These are phyloP conservation scores for Agrocybe pediades DNA, from an alignment of 768 basidiomycete genomes.

Conservation along the genomic window DNA sequence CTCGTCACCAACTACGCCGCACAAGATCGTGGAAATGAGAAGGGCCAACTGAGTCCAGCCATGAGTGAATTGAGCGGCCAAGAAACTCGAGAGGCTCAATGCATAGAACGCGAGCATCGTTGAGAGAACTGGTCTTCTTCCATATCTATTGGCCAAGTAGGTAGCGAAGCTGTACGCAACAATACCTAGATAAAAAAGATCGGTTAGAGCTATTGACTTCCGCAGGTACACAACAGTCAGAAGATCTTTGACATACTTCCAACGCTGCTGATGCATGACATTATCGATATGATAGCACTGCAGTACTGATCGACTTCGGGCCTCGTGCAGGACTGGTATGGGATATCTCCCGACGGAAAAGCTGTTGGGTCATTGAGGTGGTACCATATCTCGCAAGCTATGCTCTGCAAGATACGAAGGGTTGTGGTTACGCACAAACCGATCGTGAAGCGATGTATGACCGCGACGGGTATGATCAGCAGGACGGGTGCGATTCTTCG, in stretches of 20 bases:
- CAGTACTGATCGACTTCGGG: slow-evolving; percentile 10
- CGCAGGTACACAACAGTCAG: not conserved
- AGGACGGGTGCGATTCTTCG: slow-evolving; percentile 1
- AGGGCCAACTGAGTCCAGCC: slow-evolving; percentile 9
- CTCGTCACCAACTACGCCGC: not conserved
- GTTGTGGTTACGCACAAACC: slow-evolving; percentile 5
- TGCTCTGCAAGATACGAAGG: slow-evolving; percentile 3
- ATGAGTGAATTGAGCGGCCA: not conserved
- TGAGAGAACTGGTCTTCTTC: slow-evolving; percentile 11
- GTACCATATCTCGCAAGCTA: slow-evolving; percentile 12
- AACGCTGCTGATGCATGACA: slow-evolving; percentile 4
- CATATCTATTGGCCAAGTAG: slow-evolving; percentile 6
- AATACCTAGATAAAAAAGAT: slow-evolving; percentile 2
- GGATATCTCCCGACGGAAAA: slow-evolving; percentile 6
- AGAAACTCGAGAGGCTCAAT: not conserved
- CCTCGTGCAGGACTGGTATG: slow-evolving; percentile 3
- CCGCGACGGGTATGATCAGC: slow-evolving; percentile 8
- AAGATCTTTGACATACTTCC: slow-evolving; percentile 4
- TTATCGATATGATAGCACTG: not conserved
- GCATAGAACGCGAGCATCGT: not conserved
- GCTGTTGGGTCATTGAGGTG: slow-evolving; percentile 2
- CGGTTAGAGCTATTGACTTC: not conserved
- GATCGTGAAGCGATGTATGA: slow-evolving; percentile 10
- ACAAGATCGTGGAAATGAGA: not conserved
- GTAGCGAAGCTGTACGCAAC: slow-evolving; percentile 5